A percentile compares a stretch with the other conserved stretches of the same genome.
Evolutionary conservation across 1,139 yeast species (phyloP).

Genomic region (Arxiozyma telluris): DNA sequence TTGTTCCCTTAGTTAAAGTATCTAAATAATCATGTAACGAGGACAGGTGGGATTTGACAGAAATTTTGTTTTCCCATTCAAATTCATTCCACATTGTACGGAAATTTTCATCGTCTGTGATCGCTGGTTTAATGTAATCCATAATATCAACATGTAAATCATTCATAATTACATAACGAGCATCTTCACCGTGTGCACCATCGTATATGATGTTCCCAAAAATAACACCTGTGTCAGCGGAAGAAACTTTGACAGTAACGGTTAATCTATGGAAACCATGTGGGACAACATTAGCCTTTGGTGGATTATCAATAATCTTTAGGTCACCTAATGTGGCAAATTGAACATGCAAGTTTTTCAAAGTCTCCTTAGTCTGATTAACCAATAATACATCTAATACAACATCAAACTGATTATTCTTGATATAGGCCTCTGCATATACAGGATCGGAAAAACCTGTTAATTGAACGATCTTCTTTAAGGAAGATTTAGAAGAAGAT

Average conservation of each 20-base stretch:
- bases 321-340: constrained; percentile 95
- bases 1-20: constrained; percentile 71
- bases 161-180: constrained; percentile 81
- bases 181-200: constrained; percentile 89
- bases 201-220: constrained; percentile 96
- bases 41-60: constrained; percentile 60
- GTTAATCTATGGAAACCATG: constrained; percentile 90
- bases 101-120: constrained; percentile 81
- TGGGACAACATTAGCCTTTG: constrained; percentile 90
- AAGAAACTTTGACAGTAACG: constrained; percentile 85
- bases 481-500: constrained; percentile 59
- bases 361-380: constrained; percentile 85
- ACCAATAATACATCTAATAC: constrained; percentile 88
- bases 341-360: constrained; percentile 87
- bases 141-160: constrained; percentile 94
- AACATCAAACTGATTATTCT: constrained; percentile 92
- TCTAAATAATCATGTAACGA: constrained; percentile 74
- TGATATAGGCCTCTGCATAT: constrained; percentile 93
- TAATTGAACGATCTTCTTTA: constrained; percentile 81
- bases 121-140: constrained; percentile 95
- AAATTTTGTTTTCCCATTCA: constrained; percentile 98
- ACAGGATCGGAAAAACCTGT: constrained; percentile 98
- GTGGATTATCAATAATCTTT: constrained; percentile 87
- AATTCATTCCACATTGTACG: constrained; percentile 98
- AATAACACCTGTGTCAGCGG: constrained; percentile 95